Percentiles rank a stretch among this genome's conserved stretches.
These are phyloP conservation scores for Pythium scleroteichum DNA, from an alignment of 352 stramenopile genomes.

Conservation along the genomic window DNA sequence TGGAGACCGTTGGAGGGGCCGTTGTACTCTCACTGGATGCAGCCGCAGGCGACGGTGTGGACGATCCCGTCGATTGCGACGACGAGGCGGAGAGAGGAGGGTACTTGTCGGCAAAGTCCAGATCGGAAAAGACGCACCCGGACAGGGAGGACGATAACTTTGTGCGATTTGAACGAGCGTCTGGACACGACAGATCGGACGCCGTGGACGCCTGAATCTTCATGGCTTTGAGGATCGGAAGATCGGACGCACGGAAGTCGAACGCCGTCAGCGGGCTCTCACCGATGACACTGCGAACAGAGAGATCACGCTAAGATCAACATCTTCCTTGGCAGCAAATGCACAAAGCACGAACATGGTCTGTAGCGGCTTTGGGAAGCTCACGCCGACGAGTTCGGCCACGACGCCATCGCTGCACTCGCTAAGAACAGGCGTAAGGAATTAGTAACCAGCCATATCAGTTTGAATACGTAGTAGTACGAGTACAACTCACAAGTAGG, in stretches of 20 bases:
- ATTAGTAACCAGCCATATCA: neutral
- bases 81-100: neutral
- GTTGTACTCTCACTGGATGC: conserved; percentile 19
- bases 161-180: neutral
- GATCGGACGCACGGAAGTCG: conserved; percentile 18
- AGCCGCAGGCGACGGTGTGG: neutral
- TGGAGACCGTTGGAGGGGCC: conserved; percentile 14
- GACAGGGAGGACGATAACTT: neutral
- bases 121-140: conserved; percentile 13
- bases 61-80: neutral
- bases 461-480: neutral
- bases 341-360: conserved; percentile 30
- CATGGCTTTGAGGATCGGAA: conserved; percentile 12
- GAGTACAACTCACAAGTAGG: conserved; percentile 11
- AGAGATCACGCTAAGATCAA: neutral
- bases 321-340: neutral
- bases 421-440: conserved; percentile 1
- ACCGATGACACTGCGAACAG: conserved; percentile 13
- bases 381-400: conserved; percentile 26
- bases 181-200: conserved; percentile 3
- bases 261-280: conserved; percentile 17
- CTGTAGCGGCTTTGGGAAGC: conserved; percentile 36
- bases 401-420: conserved; percentile 27
- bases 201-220: conserved; percentile 3
- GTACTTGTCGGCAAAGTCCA: conserved; percentile 15